Percentiles rank a stretch among this genome's conserved stretches.
Conservation (phyloP, 768 basidiomycete species). For the Dacryopinax primogenitus region DNA sequence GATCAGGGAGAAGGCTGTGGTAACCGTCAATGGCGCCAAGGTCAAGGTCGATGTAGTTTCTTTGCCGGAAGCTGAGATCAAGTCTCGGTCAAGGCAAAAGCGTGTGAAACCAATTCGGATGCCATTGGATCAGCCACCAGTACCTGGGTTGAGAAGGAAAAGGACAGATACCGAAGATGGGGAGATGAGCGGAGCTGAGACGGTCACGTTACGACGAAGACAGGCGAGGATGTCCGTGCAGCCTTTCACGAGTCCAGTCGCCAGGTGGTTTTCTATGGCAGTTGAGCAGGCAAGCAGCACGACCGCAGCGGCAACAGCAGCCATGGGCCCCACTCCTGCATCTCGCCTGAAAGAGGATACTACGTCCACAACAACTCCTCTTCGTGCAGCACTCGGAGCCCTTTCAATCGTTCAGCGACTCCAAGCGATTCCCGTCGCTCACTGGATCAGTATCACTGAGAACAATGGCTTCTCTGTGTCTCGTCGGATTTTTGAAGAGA, state of each 20-base stretch:
- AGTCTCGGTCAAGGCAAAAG: slow-evolving; percentile 68
- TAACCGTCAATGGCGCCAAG: slow-evolving; percentile 82
- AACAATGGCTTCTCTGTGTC: slow-evolving; percentile 59
- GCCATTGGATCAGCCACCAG: slow-evolving; percentile 87
- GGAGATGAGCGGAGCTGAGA: slow-evolving; percentile 29
- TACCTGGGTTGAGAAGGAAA: slow-evolving; percentile 52
- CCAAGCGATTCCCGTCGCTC: slow-evolving; percentile 40
- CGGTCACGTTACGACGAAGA: slow-evolving; percentile 22
- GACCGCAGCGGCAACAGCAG: slow-evolving; percentile 59
- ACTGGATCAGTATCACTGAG: slow-evolving; percentile 68
- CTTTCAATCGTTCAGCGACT: slow-evolving; percentile 66
- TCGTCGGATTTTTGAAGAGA: slow-evolving; percentile 57
- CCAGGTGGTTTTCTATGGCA: slow-evolving; percentile 59
- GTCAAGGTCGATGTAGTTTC: slow-evolving; percentile 80
- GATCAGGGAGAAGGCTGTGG: slow-evolving; percentile 60
- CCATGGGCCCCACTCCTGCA: slow-evolving; percentile 19
- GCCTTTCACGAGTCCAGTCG: slow-evolving; percentile 50
- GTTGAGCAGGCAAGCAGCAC: slow-evolving; percentile 60
- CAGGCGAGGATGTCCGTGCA: not conserved
- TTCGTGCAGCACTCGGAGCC: slow-evolving; percentile 73
- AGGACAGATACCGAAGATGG: slow-evolving; percentile 52
- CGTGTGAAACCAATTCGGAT: slow-evolving; percentile 73
- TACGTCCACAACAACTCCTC: slow-evolving; percentile 47
- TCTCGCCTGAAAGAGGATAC: not conserved
- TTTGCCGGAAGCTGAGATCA: slow-evolving; percentile 73